Percentiles rank a stretch among this genome's conserved stretches.
phyloP scores from a whole-genome alignment of 1,139 yeast species.

The Geotrichum carabidarum region DNA sequence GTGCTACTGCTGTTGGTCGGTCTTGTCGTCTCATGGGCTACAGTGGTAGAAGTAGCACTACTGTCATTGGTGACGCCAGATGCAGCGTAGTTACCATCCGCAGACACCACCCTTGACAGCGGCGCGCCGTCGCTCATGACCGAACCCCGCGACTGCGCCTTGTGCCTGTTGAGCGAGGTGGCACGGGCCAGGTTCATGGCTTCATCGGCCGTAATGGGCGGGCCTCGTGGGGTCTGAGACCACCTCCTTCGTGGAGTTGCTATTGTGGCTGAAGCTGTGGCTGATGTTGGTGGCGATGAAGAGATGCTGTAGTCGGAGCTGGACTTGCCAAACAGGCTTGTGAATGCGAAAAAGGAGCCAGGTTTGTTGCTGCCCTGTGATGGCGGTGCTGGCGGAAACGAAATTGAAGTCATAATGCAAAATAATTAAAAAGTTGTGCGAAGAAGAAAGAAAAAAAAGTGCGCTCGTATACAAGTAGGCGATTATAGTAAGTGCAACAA shows the following conservation, averaged over 20 bases:
- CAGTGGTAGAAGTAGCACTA: background rate
- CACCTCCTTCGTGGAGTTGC: conserved; percentile 18
- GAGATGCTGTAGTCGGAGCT: background rate
- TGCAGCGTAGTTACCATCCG: conserved; percentile 5
- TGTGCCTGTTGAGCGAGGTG: background rate
- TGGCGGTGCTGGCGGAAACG: background rate
- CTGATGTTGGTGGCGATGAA: no score
- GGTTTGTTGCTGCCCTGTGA: background rate
- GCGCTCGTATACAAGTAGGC: background rate
- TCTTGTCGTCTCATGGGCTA: background rate
- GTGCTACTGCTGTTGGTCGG: background rate
- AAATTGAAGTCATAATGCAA: background rate
- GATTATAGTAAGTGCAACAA: background rate
- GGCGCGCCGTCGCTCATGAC: background rate
- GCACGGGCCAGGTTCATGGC: conserved; percentile 39
- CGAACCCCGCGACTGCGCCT: background rate
- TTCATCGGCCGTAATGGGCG: conserved; percentile 35
- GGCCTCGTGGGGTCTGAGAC: conserved; percentile 23
- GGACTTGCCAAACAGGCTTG: background rate
- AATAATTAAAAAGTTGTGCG: background rate
- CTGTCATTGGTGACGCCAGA: background rate
- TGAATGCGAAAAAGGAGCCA: background rate
- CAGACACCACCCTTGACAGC: conserved; percentile 6
- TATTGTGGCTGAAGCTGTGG: background rate
- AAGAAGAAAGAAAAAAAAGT: background rate